phyloP scores from a whole-genome alignment of 495 filamentous ascomycete species.

The Penicillium egyptiacum region DNA sequence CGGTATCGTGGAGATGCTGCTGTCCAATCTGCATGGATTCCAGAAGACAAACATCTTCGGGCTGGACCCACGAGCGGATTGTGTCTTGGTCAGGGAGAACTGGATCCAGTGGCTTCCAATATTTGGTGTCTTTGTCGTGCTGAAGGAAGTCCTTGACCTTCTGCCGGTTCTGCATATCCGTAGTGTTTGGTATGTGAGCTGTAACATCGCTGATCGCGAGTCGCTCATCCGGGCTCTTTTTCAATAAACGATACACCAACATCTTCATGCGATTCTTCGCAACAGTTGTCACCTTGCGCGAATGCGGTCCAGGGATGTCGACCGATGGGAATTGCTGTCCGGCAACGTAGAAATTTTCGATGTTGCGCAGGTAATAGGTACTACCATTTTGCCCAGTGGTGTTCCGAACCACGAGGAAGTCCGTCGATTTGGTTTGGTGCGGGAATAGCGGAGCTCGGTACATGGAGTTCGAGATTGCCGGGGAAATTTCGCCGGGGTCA shows the following conservation, averaged over 20 bases:
- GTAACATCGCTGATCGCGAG: conserved; percentile 78
- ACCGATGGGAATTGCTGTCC: conserved; percentile 89
- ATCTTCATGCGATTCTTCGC: conserved; percentile 95
- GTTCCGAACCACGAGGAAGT: conserved; percentile 84
- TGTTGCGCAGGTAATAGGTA: conserved; percentile 76
- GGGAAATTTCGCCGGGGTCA: conserved; percentile 82
- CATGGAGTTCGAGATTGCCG: conserved; percentile 92
- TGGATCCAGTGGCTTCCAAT: conserved; percentile 79
- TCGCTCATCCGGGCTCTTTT: conserved; percentile 65
- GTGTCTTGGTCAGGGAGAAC: conserved; percentile 69
- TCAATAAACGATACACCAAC: conserved; percentile 82
- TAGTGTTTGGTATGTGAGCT: conserved; percentile 81
- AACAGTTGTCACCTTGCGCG: conserved; percentile 89
- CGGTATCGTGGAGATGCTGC: conserved; percentile 77
- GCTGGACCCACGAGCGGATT: conserved; percentile 83
- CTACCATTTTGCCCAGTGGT: conserved; percentile 71
- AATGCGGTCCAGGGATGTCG: conserved; percentile 90
- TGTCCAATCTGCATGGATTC: conserved; percentile 97
- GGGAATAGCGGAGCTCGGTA: conserved; percentile 91
- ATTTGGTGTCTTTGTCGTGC: conserved; percentile 78
- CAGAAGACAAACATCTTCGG: conserved; percentile 89
- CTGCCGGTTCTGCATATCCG: conserved; percentile 90
- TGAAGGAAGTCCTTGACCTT: conserved; percentile 95
- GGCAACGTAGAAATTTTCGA: conserved; percentile 85
- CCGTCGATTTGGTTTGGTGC: conserved; percentile 72